Evolutionary conservation across 1,139 yeast species (phyloP).

Genomic region (Geotrichum candidum): DNA sequence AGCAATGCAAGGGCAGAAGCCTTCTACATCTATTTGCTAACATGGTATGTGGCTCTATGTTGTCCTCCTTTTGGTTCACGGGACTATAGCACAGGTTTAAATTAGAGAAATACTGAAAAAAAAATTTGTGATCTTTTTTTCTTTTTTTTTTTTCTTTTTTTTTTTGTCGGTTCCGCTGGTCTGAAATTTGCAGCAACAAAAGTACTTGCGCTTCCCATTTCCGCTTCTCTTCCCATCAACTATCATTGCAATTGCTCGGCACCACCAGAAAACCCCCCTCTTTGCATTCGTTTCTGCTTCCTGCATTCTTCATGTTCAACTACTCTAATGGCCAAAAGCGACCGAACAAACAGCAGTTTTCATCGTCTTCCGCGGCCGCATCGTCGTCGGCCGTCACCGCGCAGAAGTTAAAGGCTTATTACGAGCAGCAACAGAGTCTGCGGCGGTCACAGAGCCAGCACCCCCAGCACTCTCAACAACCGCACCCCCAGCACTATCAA

Average conservation of each 20-base stretch:
- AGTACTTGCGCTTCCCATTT: not conserved
- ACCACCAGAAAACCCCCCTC: not conserved
- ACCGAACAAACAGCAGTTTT: not conserved
- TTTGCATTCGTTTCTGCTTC: not conserved
- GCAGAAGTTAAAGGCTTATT: not conserved
- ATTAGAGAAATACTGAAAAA: not conserved
- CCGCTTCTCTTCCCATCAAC: not conserved
- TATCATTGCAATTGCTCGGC: not conserved
- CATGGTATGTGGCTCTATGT: not conserved
- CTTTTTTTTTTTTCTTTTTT: not conserved
- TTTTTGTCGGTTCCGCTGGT: not conserved
- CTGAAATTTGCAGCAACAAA: not conserved
- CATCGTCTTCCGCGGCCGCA: not conserved
- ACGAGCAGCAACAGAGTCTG: not conserved
- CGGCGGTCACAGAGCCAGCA: not conserved
- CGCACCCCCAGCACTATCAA: not conserved
- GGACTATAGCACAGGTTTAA: not conserved
- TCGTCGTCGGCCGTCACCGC: not conserved
- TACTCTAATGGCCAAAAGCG: constrained; percentile 6
- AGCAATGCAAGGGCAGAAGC: not conserved
- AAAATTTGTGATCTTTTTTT: not conserved
- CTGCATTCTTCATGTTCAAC: constrained; percentile 8
- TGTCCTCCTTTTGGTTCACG: not conserved
- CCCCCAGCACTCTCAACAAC: not conserved
- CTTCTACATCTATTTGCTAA: not conserved